Conservation (phyloP, 495 filamentous ascomycete species). For the Cetradonia linearis region DNA sequence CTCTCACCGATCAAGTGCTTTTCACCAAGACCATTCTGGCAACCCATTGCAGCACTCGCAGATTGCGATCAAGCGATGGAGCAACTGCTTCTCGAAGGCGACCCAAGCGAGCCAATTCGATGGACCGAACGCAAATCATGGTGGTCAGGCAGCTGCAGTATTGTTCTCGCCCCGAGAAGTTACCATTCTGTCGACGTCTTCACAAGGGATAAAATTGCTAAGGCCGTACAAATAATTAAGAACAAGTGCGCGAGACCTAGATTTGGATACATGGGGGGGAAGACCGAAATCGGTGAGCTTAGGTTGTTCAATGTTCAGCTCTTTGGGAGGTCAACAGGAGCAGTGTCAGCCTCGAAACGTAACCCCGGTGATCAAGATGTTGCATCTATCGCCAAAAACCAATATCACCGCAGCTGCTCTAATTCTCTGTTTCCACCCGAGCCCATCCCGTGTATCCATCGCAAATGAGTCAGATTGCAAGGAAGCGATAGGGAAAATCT, state of each 20-base stretch:
- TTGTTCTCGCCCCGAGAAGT: not conserved
- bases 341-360: too few species aligned
- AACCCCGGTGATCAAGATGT: too few species aligned
- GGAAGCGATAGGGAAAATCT: too few species aligned
- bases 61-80: not conserved
- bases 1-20: too few species aligned
- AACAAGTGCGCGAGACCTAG: not conserved
- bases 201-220: not conserved
- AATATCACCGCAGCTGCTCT: too few species aligned
- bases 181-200: not conserved
- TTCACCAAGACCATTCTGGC: too few species aligned
- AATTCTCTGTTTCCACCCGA: too few species aligned
- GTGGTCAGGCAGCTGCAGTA: not conserved
- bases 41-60: not conserved
- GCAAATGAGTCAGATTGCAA: too few species aligned
- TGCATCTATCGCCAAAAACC: too few species aligned
- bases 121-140: not conserved
- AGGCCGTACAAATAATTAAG: not conserved
- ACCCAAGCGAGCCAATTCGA: not conserved
- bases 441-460: too few species aligned
- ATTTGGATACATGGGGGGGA: not conserved
- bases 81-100: not conserved
- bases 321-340: too few species aligned
- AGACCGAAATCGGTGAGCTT: not conserved
- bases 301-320: not conserved